These are phyloP conservation scores for Fomitopsis serialis DNA, from an alignment of 768 basidiomycete species.

Conservation along the genomic window DNA sequence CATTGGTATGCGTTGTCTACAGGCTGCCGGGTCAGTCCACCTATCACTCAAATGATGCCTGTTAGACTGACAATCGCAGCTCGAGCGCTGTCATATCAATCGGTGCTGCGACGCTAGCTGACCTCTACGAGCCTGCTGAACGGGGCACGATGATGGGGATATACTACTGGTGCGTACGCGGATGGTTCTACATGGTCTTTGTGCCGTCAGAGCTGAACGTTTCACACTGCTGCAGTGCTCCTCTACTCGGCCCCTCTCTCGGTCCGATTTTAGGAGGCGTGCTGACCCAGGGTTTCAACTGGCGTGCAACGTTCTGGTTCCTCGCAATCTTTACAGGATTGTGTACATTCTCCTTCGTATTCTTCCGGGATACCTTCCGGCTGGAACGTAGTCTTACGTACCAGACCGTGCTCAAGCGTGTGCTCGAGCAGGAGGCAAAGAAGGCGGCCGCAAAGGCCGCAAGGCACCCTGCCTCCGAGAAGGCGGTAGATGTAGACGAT, in stretches of 20 bases:
- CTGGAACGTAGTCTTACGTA: constrained; percentile 78
- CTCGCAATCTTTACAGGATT: constrained; percentile 56
- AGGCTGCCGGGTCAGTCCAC: constrained; percentile 52
- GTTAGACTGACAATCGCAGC: constrained; percentile 23
- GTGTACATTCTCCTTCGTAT: constrained; percentile 49
- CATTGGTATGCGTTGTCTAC: constrained; percentile 65
- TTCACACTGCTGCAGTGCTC: constrained; percentile 39
- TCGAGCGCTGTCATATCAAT: constrained; percentile 65
- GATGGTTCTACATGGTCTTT: neutral
- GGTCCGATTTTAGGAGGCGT: constrained; percentile 71
- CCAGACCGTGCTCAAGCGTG: constrained; percentile 52
- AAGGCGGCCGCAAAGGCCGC: constrained; percentile 16
- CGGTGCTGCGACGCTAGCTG: constrained; percentile 74
- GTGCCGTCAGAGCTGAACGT: neutral
- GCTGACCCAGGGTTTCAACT: constrained; percentile 60
- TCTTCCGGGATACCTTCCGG: constrained; percentile 82
- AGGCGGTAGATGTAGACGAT: neutral
- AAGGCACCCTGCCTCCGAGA: neutral
- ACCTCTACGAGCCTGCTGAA: constrained; percentile 70
- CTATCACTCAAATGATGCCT: neutral
- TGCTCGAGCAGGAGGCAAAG: constrained; percentile 21
- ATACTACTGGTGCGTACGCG: constrained; percentile 45
- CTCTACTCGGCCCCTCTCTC: constrained; percentile 64
- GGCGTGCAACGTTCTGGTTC: constrained; percentile 86
- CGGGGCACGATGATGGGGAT: constrained; percentile 77